These are phyloP conservation scores for Botrytis squamosa DNA, from an alignment of 2,329 filamentous ascomycete genomes.

Conservation along the genomic window DNA sequence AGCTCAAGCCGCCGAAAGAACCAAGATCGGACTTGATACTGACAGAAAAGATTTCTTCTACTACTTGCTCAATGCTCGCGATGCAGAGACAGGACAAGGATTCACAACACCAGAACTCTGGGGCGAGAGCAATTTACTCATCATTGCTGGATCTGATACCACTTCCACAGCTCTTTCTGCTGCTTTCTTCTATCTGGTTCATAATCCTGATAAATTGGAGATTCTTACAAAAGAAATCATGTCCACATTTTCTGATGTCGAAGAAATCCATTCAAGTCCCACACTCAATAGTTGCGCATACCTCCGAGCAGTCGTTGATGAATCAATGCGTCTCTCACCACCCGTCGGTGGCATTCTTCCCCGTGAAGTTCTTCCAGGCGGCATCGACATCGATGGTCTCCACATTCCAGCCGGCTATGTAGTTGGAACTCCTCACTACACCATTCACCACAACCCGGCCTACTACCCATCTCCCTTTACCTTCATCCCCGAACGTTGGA, in stretches of 20 bases:
- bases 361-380: conserved; percentile 32
- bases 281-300: conserved; percentile 41
- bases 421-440: conserved; percentile 46
- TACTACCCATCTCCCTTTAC: conserved; percentile 45
- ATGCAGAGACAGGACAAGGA: conserved; percentile 62
- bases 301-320: conserved; percentile 46
- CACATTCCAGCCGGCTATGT: conserved; percentile 44
- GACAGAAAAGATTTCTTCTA: conserved; percentile 71
- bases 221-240: conserved; percentile 36
- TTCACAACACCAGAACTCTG: conserved; percentile 41
- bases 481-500: conserved; percentile 49
- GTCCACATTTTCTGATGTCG: conserved; percentile 31
- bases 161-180: conserved; percentile 43
- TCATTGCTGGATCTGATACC: conserved; percentile 43
- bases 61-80: conserved; percentile 68
- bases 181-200: conserved; percentile 43
- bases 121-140: conserved; percentile 32
- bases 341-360: conserved; percentile 31
- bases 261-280: conserved; percentile 39
- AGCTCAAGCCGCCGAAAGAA: conserved; percentile 63
- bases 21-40: conserved; percentile 59
- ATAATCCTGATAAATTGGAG: conserved; percentile 37
- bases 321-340: conserved; percentile 36
- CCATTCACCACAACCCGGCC: conserved; percentile 46
- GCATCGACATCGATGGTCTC: conserved; percentile 32